Evolutionary conservation across 2,329 filamentous ascomycete species (phyloP).

Genomic region (Ramichloridium luteum): DNA sequence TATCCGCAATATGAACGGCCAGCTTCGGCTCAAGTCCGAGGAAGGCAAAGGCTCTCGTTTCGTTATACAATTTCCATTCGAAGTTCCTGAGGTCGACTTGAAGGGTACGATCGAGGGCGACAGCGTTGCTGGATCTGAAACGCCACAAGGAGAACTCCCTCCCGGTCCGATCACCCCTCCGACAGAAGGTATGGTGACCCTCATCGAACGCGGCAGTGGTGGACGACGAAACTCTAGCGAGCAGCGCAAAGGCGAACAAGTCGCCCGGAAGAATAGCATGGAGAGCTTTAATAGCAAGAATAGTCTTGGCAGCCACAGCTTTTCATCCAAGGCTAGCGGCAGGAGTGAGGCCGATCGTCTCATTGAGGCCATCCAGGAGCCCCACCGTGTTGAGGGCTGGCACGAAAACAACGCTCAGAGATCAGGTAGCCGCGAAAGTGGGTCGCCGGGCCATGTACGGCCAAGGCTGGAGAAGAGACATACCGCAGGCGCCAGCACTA

Average conservation of each 20-base stretch:
- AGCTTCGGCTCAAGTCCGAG: constrained; percentile 72
- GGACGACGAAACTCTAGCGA: constrained; percentile 10
- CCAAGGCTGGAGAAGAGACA: constrained; percentile 19
- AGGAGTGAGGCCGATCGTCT: constrained; percentile 56
- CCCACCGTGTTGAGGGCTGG: constrained; percentile 29
- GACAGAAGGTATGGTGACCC: constrained; percentile 43
- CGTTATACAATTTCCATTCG: constrained; percentile 65
- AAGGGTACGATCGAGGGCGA: constrained; percentile 10
- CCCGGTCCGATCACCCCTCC: constrained; percentile 9
- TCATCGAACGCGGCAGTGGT: constrained; percentile 41
- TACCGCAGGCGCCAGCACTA: constrained; percentile 8
- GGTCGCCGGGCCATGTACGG: constrained; percentile 5
- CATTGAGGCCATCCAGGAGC: constrained; percentile 58
- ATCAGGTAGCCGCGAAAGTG: constrained; percentile 13
- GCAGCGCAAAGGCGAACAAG: constrained; percentile 7
- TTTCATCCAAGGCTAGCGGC: constrained; percentile 27
- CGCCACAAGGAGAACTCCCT: constrained; percentile 13
- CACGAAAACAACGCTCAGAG: constrained; percentile 11
- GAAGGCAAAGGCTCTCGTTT: constrained; percentile 73
- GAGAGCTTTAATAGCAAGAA: constrained; percentile 40
- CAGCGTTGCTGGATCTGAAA: constrained; percentile 15
- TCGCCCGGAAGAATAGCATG: constrained; percentile 26
- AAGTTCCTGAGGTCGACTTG: constrained; percentile 39
- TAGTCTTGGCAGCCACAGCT: constrained; percentile 35
- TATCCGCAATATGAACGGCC: constrained; percentile 81